phyloP scores from a whole-genome alignment of 352 stramenopile genomes.

The Blastocystis hominis region DNA sequence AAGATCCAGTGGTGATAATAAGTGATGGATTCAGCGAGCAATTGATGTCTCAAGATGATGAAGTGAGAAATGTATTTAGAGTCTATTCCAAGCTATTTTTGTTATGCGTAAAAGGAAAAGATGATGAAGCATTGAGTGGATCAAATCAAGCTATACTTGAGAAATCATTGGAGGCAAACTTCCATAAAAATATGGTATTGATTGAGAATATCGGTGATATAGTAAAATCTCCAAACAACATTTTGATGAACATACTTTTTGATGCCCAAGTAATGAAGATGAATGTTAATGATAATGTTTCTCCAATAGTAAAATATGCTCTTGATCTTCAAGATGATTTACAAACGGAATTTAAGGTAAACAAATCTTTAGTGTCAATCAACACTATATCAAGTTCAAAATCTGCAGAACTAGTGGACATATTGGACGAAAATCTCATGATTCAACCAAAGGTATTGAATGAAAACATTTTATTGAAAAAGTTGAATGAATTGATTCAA shows the following conservation, averaged over 20 bases:
- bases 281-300: neutral
- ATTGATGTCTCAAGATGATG: neutral
- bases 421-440: neutral
- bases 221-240: neutral
- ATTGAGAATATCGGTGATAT: neutral
- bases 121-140: neutral
- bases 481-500: neutral
- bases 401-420: neutral
- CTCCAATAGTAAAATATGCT: too few species aligned
- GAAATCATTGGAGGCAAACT: neutral
- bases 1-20: neutral
- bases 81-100: neutral
- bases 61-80: neutral
- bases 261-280: neutral
- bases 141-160: neutral
- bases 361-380: neutral
- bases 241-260: neutral
- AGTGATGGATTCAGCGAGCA: too few species aligned
- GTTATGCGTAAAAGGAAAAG: neutral
- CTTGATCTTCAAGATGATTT: neutral
- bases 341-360: neutral
- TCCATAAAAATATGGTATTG: neutral
- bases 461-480: neutral
- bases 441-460: neutral
- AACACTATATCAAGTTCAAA: neutral